phyloP scores from a whole-genome alignment of 1,284 basidiomycete genomes.

The Ustilago shanxiensis region DNA sequence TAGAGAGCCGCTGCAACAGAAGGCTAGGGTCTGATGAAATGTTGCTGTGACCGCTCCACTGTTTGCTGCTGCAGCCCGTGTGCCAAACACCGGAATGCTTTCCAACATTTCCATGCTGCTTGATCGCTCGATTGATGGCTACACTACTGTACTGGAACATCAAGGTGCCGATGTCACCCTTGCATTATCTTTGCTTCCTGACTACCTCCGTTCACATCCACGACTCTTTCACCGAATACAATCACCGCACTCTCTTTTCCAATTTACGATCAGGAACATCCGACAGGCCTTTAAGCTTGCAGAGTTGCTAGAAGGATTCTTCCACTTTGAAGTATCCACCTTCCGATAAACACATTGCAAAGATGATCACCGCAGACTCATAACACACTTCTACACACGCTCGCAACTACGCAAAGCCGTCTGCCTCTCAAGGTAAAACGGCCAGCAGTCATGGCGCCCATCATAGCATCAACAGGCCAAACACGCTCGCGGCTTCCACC shows the following conservation, averaged over 20 bases:
- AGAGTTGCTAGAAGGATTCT: too few relatives aligned
- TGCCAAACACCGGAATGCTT: constrained; percentile 30
- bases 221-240: neutral
- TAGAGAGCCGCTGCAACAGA: neutral
- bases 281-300: neutral
- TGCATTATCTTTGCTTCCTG: neutral
- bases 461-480: constrained; percentile 32
- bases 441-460: constrained; percentile 24
- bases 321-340: too few relatives aligned
- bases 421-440: neutral
- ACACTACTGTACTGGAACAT: too few relatives aligned
- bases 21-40: constrained; percentile 3
- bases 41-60: too few relatives aligned
- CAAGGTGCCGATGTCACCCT: neutral
- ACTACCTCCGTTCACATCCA: neutral
- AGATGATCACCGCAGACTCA: neutral
- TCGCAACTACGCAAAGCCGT: neutral
- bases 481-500: constrained; percentile 40
- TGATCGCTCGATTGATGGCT: too few relatives aligned
- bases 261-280: neutral
- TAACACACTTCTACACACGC: neutral
- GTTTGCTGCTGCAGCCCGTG: constrained; percentile 16
- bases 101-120: neutral
- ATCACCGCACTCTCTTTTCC: neutral
- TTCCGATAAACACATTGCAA: neutral